Evolutionary conservation across 2,329 filamentous ascomycete species (phyloP).

Genomic region (Rosellinia necatrix): DNA sequence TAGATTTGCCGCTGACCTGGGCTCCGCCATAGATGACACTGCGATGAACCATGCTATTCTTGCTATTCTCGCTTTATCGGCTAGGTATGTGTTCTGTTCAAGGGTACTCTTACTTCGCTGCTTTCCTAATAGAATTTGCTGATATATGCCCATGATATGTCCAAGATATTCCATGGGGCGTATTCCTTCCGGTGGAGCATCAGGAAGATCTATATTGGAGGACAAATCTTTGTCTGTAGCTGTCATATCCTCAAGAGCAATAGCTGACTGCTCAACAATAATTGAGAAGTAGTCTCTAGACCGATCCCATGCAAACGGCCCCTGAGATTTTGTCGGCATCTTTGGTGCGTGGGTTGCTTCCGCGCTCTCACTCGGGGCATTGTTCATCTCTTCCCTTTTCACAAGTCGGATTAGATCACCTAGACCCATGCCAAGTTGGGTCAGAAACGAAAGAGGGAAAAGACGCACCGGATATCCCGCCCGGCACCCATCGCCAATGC

Average conservation of each 20-base stretch:
- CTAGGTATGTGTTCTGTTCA: too few relatives aligned
- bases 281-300: constrained; percentile 7
- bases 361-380: too few relatives aligned
- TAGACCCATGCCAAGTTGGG: too few relatives aligned
- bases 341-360: too few relatives aligned
- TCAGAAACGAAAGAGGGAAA: not conserved
- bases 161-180: not conserved
- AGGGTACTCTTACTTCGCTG: too few relatives aligned
- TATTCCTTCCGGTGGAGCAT: not conserved
- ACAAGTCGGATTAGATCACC: too few relatives aligned
- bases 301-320: constrained; percentile 8
- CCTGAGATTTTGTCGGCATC: not conserved
- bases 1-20: not conserved
- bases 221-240: not conserved
- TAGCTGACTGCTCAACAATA: constrained; percentile 4
- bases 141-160: too few relatives aligned
- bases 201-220: not conserved
- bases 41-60: not conserved
- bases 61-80: not conserved
- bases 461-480: not conserved
- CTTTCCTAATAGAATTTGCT: too few relatives aligned
- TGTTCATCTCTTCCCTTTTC: not conserved
- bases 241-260: not conserved
- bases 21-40: not conserved
- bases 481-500: not conserved